Percentiles rank a stretch among this genome's conserved stretches.
Evolutionary conservation across 352 stramenopile genomes (phyloP).

Genomic region (Phytophthora melonis): DNA sequence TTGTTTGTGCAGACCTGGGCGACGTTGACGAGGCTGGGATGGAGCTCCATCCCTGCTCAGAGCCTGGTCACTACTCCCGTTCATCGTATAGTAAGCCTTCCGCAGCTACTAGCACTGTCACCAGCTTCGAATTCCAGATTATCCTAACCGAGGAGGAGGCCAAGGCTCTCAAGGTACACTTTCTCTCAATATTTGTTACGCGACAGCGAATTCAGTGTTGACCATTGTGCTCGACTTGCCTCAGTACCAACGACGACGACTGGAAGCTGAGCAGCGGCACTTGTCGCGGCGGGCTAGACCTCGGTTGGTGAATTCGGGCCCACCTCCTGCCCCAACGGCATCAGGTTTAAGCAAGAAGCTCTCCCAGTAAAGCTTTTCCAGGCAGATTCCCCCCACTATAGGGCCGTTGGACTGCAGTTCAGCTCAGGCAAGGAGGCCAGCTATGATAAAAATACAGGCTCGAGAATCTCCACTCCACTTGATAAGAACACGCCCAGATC

Average conservation of each 20-base stretch:
- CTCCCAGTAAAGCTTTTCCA: slow-evolving; percentile 8
- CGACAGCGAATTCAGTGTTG: too few species aligned
- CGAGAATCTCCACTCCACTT: slow-evolving; percentile 2
- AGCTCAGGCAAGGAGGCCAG: slow-evolving; percentile 27
- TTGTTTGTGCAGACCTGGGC: slow-evolving; percentile 39
- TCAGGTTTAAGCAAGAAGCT: background rate
- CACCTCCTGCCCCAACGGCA: slow-evolving; percentile 23
- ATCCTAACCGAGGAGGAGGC: slow-evolving; percentile 68
- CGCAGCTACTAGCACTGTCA: background rate
- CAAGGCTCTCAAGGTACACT: slow-evolving; percentile 60
- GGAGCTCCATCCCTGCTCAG: slow-evolving; percentile 51
- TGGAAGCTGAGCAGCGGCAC: slow-evolving; percentile 69
- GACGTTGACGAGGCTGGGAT: slow-evolving; percentile 54
- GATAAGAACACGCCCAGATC: slow-evolving; percentile 13
- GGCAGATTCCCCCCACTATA: background rate
- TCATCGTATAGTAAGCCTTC: slow-evolving; percentile 40
- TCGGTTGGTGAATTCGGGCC: background rate
- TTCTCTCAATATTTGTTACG: background rate
- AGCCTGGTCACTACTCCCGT: slow-evolving; percentile 64
- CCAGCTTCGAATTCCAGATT: slow-evolving; percentile 63
- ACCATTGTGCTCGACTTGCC: background rate
- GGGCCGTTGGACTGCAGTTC: slow-evolving; percentile 21
- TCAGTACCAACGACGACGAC: slow-evolving; percentile 55
- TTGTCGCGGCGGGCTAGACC: slow-evolving; percentile 45
- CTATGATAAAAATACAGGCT: slow-evolving; percentile 35